Evolutionary conservation across 768 basidiomycete species (phyloP), one percentile per base, ranked within the genome.

Genomic region (Rhizopogon roseolus): DNA sequence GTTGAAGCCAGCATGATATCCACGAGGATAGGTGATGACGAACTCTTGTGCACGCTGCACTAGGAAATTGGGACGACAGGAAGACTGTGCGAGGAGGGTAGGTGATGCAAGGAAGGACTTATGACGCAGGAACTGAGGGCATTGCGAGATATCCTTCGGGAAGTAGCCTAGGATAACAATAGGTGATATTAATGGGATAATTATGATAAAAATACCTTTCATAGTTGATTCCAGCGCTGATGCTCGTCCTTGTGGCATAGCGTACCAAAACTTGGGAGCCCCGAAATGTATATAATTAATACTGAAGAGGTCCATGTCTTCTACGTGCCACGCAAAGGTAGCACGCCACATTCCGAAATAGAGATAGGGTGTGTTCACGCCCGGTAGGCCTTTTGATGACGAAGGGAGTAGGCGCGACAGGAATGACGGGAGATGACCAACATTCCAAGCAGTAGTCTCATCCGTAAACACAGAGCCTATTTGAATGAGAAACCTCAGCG

Each of bases 341-440:
- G 96, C 96, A 49, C 94, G 79, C 97, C 97, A 99, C 95, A 98
- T 98, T 58, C 97, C 97, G 66, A 95, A 98, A 70, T 98, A 98
- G 2, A 98, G 81, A 67, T 98, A 98, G 0, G 96, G 96, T 3
- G 93, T 88, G 64, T 98, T 98, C 45, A 99, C 97, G 8, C 97
- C 97, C 1, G 96, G 95, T 27, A 99, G 74, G 39, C 86, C 81
- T 50, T 86, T 81, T 38, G 76, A 72, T 6, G 84, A 77, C 11
- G 81, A 65, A 0, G 89, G 90, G 0, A 93, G 72, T 27, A 97
- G 74, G 4, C 93, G 85, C 9, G 87, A 85, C 22, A 99, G 81
- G 2, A 92, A 79, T 38, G 95, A 97, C 29, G 87, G 87, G 10
- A 99, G 81, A 66, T 85, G 79, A 0, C 87, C 93, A n/a, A 98